A percentile compares a stretch with the other conserved stretches of the same genome.
These are phyloP conservation scores for Huntiella decipiens DNA, from an alignment of 2,329 filamentous ascomycete genomes.

Conservation along the genomic window DNA sequence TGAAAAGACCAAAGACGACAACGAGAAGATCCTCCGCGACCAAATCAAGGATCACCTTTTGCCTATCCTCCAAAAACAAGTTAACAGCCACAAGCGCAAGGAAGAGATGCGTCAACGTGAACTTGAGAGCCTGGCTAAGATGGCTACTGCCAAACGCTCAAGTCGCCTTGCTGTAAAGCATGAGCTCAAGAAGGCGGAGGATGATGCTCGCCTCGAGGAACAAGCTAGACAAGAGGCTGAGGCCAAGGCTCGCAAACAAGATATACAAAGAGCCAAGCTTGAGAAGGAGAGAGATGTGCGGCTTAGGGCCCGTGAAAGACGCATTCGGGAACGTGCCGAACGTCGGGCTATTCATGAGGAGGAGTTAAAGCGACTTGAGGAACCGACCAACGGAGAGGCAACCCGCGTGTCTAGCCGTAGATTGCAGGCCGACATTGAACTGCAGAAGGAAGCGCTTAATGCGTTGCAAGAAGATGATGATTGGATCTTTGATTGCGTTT, in stretches of 20 bases:
- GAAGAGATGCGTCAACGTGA: constrained; percentile 54
- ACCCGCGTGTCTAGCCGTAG: constrained; percentile 17
- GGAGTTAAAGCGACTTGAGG: constrained; percentile 56
- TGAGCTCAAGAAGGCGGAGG: constrained; percentile 12
- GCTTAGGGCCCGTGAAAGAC: constrained; percentile 66
- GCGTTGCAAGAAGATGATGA: constrained; percentile 63
- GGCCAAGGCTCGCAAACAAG: constrained; percentile 47
- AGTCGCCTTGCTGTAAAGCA: constrained; percentile 54
- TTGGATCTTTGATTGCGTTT: constrained; percentile 91
- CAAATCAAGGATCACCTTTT: constrained; percentile 61
- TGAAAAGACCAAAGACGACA: constrained; percentile 57
- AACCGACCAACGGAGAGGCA: neutral
- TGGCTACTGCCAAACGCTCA: constrained; percentile 87
- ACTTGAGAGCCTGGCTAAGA: constrained; percentile 59
- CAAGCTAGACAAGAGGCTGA: constrained; percentile 31
- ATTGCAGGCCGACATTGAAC: constrained; percentile 60
- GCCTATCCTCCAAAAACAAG: constrained; percentile 65
- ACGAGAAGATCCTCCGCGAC: constrained; percentile 61
- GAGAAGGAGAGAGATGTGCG: constrained; percentile 62
- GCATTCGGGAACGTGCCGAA: constrained; percentile 67
- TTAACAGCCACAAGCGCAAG: constrained; percentile 54
- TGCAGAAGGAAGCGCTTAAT: constrained; percentile 52
- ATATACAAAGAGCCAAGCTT: constrained; percentile 30
- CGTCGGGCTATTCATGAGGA: constrained; percentile 72
- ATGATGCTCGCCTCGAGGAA: constrained; percentile 4